Conservation (phyloP, 83 land plant genomes). For the Picea abies region DNA sequence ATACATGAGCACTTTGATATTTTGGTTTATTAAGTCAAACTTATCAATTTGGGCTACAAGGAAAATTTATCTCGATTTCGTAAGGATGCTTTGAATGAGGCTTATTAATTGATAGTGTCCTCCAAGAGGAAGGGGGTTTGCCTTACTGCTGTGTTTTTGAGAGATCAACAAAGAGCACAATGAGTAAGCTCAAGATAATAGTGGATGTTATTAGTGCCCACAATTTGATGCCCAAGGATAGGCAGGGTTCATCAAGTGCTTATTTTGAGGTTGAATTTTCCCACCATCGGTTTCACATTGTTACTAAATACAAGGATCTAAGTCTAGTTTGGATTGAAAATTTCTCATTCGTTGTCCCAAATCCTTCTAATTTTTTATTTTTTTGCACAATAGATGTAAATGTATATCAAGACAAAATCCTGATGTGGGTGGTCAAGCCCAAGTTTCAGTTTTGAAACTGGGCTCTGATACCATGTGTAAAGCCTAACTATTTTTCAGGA, state of each 20-base stretch:
- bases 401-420: constrained; percentile 27
- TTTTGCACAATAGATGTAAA: constrained; percentile 7
- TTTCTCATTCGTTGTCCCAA: constrained; percentile 16
- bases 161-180: too few species aligned
- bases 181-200: too few species aligned
- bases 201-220: constrained; percentile 23
- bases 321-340: constrained; percentile 53
- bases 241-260: constrained; percentile 48
- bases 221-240: constrained; percentile 63
- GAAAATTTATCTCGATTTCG: not conserved
- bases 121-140: not conserved
- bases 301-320: constrained; percentile 39
- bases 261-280: constrained; percentile 26
- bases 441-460: too few species aligned
- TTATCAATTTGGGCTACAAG: not conserved
- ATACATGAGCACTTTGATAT: not conserved
- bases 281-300: constrained; percentile 21
- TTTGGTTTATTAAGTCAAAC: not conserved
- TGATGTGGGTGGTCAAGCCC: too few species aligned
- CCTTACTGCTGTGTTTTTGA: not conserved
- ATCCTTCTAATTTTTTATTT: constrained; percentile 20
- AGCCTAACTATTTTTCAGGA: too few species aligned
- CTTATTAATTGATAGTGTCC: not conserved
- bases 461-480: too few species aligned
- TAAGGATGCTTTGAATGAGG: not conserved